Evolutionary conservation across 768 basidiomycete species (phyloP).

Genomic region (Tephrocybe sp.): DNA sequence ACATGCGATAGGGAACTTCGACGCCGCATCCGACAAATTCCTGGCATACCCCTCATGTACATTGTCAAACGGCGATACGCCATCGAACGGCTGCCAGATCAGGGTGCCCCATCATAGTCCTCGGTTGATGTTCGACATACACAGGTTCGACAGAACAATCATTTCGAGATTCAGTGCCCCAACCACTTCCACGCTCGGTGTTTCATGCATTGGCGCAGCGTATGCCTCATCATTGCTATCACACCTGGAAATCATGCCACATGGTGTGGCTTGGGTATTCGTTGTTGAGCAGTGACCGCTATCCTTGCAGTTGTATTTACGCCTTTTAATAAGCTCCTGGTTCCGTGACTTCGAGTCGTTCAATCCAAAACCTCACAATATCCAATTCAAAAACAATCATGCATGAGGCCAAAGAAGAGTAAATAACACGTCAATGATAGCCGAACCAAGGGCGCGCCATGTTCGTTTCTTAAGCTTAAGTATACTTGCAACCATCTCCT

Average conservation of each 20-base stretch:
- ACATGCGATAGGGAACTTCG: slow-evolving; percentile 97
- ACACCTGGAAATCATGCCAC: no score
- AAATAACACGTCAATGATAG: slow-evolving; percentile 9
- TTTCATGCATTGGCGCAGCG: neutral
- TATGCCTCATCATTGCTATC: neutral
- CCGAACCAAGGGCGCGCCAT: neutral
- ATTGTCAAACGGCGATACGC: slow-evolving; percentile 91
- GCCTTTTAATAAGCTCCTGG: neutral
- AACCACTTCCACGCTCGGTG: neutral
- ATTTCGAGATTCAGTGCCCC: neutral
- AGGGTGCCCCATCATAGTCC: slow-evolving; percentile 69
- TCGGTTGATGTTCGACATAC: neutral
- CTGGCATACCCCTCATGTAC: slow-evolving; percentile 96
- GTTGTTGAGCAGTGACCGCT: neutral
- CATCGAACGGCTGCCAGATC: slow-evolving; percentile 93
- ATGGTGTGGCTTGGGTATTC: neutral
- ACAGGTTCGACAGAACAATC: neutral
- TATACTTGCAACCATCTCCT: neutral
- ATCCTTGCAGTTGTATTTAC: neutral
- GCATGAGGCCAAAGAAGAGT: neutral
- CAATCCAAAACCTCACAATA: no score
- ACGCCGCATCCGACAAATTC: slow-evolving; percentile 86
- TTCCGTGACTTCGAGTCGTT: no score
- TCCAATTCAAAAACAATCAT: no score
- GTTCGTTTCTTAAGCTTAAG: neutral